phyloP scores from a whole-genome alignment of 2,329 filamentous ascomycete genomes.

The Fusarium caatingaense region DNA sequence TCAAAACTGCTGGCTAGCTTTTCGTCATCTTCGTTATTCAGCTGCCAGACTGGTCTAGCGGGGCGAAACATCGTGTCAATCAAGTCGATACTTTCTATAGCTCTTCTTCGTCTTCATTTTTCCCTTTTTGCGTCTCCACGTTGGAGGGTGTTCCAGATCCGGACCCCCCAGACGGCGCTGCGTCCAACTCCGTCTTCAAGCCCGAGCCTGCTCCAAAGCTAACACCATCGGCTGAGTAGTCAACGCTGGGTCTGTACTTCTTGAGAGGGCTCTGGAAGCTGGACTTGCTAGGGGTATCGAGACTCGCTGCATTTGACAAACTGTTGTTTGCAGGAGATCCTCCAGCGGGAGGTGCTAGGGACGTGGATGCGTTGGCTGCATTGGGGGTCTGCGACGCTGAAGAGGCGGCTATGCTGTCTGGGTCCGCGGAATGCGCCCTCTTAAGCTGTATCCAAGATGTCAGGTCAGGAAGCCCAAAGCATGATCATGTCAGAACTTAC shows the following conservation, averaged over 20 bases:
- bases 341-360: conserved; percentile 26
- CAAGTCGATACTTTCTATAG: conserved; percentile 44
- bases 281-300: conserved; percentile 52
- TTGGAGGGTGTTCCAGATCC: conserved; percentile 38
- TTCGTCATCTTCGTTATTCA: conserved; percentile 18
- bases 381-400: conserved; percentile 52
- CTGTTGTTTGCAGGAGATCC: conserved; percentile 30
- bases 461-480: not conserved
- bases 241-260: conserved; percentile 74
- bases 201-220: conserved; percentile 46
- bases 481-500: conserved; percentile 59
- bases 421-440: conserved; percentile 80
- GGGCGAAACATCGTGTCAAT: conserved; percentile 8
- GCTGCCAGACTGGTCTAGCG: not conserved
- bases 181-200: conserved; percentile 52
- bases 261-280: conserved; percentile 78
- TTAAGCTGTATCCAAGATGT: conserved; percentile 70
- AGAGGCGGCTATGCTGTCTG: conserved; percentile 59
- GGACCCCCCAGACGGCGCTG: conserved; percentile 44
- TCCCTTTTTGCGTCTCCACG: conserved; percentile 40
- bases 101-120: conserved; percentile 55
- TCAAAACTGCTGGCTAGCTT: conserved; percentile 8
- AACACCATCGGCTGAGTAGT: conserved; percentile 43
- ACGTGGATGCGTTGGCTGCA: conserved; percentile 59
- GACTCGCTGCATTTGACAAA: conserved; percentile 22